phyloP scores from a whole-genome alignment of 139 green algal genomes.

The Chlorella vulgaris region DNA sequence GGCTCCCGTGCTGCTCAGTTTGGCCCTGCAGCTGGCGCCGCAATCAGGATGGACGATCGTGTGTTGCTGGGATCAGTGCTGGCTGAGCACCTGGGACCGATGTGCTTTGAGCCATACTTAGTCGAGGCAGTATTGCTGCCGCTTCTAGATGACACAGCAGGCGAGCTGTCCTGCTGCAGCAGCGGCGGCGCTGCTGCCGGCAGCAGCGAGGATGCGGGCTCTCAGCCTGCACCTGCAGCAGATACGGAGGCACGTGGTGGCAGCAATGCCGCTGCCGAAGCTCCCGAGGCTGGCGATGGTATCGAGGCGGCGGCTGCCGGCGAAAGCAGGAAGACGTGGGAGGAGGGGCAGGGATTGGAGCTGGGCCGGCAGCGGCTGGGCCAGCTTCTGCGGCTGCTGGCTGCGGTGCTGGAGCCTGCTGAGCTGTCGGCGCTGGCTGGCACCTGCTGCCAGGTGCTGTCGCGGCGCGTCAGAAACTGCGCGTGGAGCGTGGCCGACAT shows the following conservation, averaged over 20 bases:
- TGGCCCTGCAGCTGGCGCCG: background rate
- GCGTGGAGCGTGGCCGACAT: background rate
- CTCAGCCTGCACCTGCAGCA: too few species aligned
- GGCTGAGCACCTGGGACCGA: slow-evolving; percentile 10
- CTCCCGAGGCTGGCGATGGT: background rate
- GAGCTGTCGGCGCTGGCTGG: slow-evolving; percentile 27
- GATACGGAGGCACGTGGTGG: too few species aligned
- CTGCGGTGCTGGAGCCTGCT: slow-evolving; percentile 29
- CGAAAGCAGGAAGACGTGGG: background rate
- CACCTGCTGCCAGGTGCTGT: slow-evolving; percentile 8
- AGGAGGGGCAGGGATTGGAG: background rate
- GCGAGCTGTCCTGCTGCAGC: slow-evolving; percentile 14
- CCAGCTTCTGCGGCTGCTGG: slow-evolving; percentile 39
- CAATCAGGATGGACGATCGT: slow-evolving; percentile 15
- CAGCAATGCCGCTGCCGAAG: too few species aligned
- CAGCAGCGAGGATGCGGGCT: background rate
- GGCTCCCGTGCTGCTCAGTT: too few species aligned
- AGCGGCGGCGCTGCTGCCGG: background rate
- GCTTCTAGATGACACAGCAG: slow-evolving; percentile 19
- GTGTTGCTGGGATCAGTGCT: slow-evolving; percentile 37
- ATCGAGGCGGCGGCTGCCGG: background rate
- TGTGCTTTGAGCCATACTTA: slow-evolving; percentile 24
- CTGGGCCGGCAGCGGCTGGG: slow-evolving; percentile 5
- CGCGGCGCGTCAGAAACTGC: background rate
- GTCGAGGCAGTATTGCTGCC: slow-evolving; percentile 28